phyloP scores from a whole-genome alignment of 2,329 filamentous ascomycete species.

The Hymenotorrendiella dingleyae region DNA sequence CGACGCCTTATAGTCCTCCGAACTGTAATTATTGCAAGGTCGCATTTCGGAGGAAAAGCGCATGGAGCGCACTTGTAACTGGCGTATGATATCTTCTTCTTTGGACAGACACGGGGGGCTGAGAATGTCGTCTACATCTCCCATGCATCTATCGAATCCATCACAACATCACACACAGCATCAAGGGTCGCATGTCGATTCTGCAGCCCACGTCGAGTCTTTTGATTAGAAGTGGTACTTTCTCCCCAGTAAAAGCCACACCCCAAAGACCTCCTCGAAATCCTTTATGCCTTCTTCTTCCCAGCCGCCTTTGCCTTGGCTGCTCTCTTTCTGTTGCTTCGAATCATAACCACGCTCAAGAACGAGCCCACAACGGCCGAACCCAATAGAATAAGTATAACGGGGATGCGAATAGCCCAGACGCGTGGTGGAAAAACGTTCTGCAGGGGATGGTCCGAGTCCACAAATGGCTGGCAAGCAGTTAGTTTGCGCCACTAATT shows the following conservation, averaged over 20 bases:
- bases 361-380: slow-evolving; percentile 94
- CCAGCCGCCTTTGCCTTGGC: slow-evolving; percentile 80
- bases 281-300: slow-evolving; percentile 74
- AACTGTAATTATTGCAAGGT: too few relatives aligned
- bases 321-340: slow-evolving; percentile 96
- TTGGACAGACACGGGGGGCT: too few relatives aligned
- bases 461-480: slow-evolving; percentile 78
- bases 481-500: slow-evolving; percentile 7
- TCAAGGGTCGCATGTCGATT: too few relatives aligned
- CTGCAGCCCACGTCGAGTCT: too few relatives aligned
- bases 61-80: too few relatives aligned
- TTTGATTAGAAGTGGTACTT: too few relatives aligned
- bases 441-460: slow-evolving; percentile 87
- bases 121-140: too few relatives aligned
- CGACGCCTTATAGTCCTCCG: too few relatives aligned
- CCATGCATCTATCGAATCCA: too few relatives aligned
- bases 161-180: too few relatives aligned
- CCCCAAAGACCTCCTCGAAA: not conserved
- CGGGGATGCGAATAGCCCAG: slow-evolving; percentile 97
- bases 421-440: slow-evolving; percentile 93
- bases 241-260: not conserved
- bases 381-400: slow-evolving; percentile 88
- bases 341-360: slow-evolving; percentile 95
- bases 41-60: too few relatives aligned
- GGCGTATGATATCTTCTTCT: too few relatives aligned